Conservation (phyloP, 352 stramenopile species). For the Phytophthora lateralis region DNA sequence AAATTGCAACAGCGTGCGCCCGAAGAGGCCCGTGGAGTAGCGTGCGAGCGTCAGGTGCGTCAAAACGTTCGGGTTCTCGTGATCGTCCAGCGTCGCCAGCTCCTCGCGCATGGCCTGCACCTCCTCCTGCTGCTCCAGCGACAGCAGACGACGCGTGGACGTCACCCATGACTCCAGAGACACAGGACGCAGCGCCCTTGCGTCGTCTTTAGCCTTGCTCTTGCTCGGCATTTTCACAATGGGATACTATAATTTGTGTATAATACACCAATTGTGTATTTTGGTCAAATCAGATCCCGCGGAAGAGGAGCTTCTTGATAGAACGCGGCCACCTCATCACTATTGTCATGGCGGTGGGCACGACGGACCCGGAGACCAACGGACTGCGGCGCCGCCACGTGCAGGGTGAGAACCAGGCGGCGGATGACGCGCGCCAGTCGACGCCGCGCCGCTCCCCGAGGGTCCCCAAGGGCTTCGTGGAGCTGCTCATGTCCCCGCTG, state of each 20-base stretch:
- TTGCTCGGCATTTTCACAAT: constrained; percentile 23
- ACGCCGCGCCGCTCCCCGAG: constrained; percentile 7
- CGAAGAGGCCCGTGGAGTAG: constrained; percentile 71
- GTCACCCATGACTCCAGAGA: constrained; percentile 65
- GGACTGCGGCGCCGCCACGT: constrained; percentile 46
- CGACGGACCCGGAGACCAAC: constrained; percentile 19
- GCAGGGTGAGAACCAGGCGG: constrained; percentile 16
- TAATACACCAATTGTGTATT: neutral
- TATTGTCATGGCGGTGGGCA: constrained; percentile 23
- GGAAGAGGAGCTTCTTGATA: constrained; percentile 5
- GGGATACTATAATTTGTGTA: neutral
- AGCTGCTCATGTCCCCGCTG: constrained; percentile 77
- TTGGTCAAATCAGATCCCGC: constrained; percentile 14
- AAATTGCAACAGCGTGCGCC: constrained; percentile 63
- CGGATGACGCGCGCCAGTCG: constrained; percentile 5
- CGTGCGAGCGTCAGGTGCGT: constrained; percentile 44
- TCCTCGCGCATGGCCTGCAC: constrained; percentile 57
- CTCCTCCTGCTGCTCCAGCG: constrained; percentile 71
- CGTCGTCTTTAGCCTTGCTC: neutral
- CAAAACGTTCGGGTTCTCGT: constrained; percentile 76
- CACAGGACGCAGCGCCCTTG: constrained; percentile 15
- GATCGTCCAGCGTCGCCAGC: constrained; percentile 55
- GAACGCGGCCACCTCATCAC: neutral
- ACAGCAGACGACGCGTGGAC: constrained; percentile 50
- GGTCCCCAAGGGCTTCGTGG: constrained; percentile 69